Evolutionary conservation across 129 eudicot genomes (phyloP), one percentile per base, ranked within the genome.

Genomic region (Escallonia herrerae): DNA sequence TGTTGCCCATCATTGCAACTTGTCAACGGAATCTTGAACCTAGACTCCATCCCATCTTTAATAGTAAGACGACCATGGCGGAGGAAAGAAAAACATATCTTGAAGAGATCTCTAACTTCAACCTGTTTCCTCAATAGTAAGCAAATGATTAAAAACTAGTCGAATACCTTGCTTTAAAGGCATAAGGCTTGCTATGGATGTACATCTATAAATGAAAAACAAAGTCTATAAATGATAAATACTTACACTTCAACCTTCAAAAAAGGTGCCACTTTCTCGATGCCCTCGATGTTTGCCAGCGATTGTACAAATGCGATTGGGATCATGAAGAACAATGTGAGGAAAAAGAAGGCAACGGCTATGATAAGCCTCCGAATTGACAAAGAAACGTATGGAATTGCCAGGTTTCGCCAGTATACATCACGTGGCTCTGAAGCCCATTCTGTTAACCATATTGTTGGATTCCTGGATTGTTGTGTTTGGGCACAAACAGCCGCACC

Each of bases 251-350:
- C 78, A 9, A 76, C 78, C 68, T 66, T 71, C 10, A 84, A 70
- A 42, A 84, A 80, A 46, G 86, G 83, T 5, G 68, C 58, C 11
- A 65, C 83, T 60, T 45, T 76, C 67, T 80, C 81, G 64, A 84
- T 75, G 43, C 85, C 86, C 8, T 80, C 80, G 40, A 84, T 69
- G 57, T 80, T 84, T 33, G 90, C 85, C 2, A 84, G 82, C 11
- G 86, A 73, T 37, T 84, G 90, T 41, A 84, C 90, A 48, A 84
- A 70, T 11, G 80, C 83, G 15, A 84, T 74, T 15, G 90, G 90
- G 55, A 84, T 84, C 66, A 84, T 80, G 81, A 76, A 84, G 72
- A 84, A 80, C 71, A 80, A 77, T 58, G 80, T 78, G 5, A 84
- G 60, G 55, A 77, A 65, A 64, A 84, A 80, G 12, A 76, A 68